Conservation (phyloP, 805 yeast species). For the Starmerella apicola region DNA sequence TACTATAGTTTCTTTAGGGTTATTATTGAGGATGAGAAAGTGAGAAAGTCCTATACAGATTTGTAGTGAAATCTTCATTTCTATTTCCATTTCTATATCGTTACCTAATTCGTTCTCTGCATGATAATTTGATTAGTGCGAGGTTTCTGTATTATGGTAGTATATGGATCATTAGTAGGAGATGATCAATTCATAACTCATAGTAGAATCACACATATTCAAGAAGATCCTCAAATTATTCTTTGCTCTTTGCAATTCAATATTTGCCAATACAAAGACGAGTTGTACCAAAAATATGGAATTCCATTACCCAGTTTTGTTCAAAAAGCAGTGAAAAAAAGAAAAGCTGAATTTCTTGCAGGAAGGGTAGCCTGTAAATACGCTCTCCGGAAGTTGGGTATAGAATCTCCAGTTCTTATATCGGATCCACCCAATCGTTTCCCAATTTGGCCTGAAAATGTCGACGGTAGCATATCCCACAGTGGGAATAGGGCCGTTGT, state of each 20-base stretch:
- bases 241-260: conserved; percentile 1
- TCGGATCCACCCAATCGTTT: conserved; percentile 1
- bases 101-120: too few relatives aligned
- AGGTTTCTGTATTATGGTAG: too few relatives aligned
- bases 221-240: not conserved
- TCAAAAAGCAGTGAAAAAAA: conserved; percentile 1
- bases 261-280: not conserved
- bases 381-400: not conserved
- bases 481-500: conserved; percentile 5
- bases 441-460: conserved; percentile 10
- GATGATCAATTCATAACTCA: not conserved
- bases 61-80: too few relatives aligned
- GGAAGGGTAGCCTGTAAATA: conserved; percentile 8
- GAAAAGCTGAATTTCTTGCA: conserved; percentile 11
- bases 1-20: too few relatives aligned
- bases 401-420: not conserved
- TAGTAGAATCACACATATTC: too few relatives aligned
- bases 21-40: too few relatives aligned
- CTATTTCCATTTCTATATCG: too few relatives aligned
- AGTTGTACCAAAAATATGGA: not conserved
- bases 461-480: conserved; percentile 12
- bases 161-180: too few relatives aligned
- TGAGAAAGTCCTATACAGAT: too few relatives aligned
- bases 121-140: too few relatives aligned
- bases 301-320: conserved; percentile 5